Base-by-base conservation (phyloP, 140 eudicot species). In the Ambrosia hybrid region DNA sequence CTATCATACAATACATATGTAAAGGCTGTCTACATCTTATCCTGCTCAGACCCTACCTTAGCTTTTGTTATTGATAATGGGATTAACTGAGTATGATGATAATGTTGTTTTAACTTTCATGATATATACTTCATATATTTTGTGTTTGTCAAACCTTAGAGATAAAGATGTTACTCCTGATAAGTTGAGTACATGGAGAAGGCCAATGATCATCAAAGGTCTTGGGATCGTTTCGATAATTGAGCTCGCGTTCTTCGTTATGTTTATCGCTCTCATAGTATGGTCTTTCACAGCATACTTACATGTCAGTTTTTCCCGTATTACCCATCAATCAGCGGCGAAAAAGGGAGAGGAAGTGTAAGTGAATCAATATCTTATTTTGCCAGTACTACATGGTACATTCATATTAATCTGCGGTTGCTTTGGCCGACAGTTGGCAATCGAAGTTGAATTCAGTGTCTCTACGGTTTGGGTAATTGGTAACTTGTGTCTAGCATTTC, bases 191-290 rank as follows among this genome's bases (percentile, higher is more conserved):
- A 48, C 72, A 72, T 83, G 89, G 95, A 89, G 65, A 83, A 59
- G 85, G 70, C 98, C 96, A 15, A 74, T 87, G 95, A 85, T 87
- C 30, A 67, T 89, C 70, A 85, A 82, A 79, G 90, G 98, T 33
- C 82, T 92, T 2, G 98, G 98, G 52, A 89, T 89, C 14, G 95
- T 92, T 48, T 78, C 86, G 2, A 60, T 80, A 46, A 86, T 80
- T 21, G 98, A 92, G 83, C 77, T 92, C 2, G 73, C 85, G 33
- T 80, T 92, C 34, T 82, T 92, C 21, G 8, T 67, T 41, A 87
- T 92, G 96, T 89, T 92, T 73, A 79, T 92, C 34, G 90, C 88
- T 63, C 88, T 92, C 6, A 45, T 83, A 9, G 79, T 82, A 0
- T 92, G 98, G 98, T 84, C 92, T 68, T 83, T 81, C 57, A 73